These are phyloP conservation scores for Lactuca saligna DNA, from an alignment of 129 eudicot species.

Conservation along the genomic window DNA sequence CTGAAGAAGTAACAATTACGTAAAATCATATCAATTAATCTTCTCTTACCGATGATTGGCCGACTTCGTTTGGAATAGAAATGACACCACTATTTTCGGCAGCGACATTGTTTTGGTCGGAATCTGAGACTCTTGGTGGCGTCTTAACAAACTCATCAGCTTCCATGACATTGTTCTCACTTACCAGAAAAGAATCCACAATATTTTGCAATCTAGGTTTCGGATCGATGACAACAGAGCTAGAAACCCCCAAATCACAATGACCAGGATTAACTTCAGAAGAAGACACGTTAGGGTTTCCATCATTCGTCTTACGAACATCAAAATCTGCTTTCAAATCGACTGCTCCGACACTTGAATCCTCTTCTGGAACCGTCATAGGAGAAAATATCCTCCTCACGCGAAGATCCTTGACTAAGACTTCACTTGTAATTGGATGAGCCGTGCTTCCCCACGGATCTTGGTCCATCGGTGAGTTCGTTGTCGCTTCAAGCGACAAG, in stretches of 20 bases:
- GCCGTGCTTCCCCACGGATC: background rate
- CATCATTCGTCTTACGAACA: constrained; percentile 10
- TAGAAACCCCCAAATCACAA: constrained; percentile 14
- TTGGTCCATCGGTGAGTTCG: background rate
- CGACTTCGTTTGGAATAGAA: background rate
- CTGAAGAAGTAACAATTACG: background rate
- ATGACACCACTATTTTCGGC: constrained; percentile 5
- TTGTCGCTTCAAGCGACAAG: background rate
- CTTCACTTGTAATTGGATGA: background rate
- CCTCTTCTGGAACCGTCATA: constrained; percentile 14
- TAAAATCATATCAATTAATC: background rate
- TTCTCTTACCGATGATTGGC: constrained; percentile 28
- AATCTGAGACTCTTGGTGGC: constrained; percentile 14
- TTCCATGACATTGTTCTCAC: constrained; percentile 1
- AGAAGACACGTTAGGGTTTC: constrained; percentile 6
- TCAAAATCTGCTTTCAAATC: constrained; percentile 8
- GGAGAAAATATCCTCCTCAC: constrained; percentile 52
- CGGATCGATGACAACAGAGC: background rate
- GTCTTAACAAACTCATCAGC: constrained; percentile 16
- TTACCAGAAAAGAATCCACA: background rate
- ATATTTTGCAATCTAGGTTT: constrained; percentile 1
- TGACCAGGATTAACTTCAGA: background rate
- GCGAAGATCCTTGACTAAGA: constrained; percentile 46
- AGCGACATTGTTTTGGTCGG: background rate
- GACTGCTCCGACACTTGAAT: constrained; percentile 9